A percentile compares a stretch with the other conserved stretches of the same genome.
Evolutionary conservation across 805 yeast genomes (phyloP).

Genomic region (Wickerhamiella musiphila): DNA sequence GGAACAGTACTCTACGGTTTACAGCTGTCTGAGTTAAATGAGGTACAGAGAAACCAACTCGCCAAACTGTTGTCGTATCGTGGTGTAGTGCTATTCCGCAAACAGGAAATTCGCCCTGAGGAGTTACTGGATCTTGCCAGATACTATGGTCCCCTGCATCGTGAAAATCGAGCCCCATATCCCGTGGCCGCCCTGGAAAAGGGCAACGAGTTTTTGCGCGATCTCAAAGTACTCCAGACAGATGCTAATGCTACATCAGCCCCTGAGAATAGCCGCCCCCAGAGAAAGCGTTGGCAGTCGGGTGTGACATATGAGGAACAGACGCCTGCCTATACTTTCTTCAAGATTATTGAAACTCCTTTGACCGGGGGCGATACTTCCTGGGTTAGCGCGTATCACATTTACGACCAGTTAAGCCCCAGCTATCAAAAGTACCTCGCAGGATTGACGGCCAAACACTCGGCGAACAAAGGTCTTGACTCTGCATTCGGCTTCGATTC

Average conservation of each 20-base stretch:
- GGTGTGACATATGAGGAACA: conserved; percentile 62
- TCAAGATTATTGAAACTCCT: conserved; percentile 34
- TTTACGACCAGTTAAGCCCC: conserved; percentile 35
- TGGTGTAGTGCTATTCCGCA: conserved; percentile 34
- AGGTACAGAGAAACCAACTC: conserved; percentile 30
- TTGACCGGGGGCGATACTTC: conserved; percentile 45
- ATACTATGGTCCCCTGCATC: conserved; percentile 44
- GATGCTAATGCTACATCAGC: conserved; percentile 13
- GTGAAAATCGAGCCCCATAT: conserved; percentile 27
- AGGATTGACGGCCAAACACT: conserved; percentile 45
- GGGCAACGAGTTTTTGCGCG: conserved; percentile 37
- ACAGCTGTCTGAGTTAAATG: conserved; percentile 26
- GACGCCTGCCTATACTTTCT: conserved; percentile 45
- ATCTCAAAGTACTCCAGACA: conserved; percentile 20
- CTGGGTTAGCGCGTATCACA: conserved; percentile 35
- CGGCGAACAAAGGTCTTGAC: conserved; percentile 34
- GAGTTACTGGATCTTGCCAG: conserved; percentile 48
- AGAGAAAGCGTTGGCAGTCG: conserved; percentile 38
- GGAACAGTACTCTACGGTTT: conserved; percentile 47
- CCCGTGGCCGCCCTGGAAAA: conserved; percentile 34
- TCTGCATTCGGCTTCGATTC: too few relatives aligned
- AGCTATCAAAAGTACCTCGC: conserved; percentile 27
- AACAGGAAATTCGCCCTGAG: conserved; percentile 40
- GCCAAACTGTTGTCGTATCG: conserved; percentile 31
- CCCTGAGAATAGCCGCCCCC: conserved; percentile 17